phyloP scores from a whole-genome alignment of 495 filamentous ascomycete genomes.

The Emericellopsis terricola region DNA sequence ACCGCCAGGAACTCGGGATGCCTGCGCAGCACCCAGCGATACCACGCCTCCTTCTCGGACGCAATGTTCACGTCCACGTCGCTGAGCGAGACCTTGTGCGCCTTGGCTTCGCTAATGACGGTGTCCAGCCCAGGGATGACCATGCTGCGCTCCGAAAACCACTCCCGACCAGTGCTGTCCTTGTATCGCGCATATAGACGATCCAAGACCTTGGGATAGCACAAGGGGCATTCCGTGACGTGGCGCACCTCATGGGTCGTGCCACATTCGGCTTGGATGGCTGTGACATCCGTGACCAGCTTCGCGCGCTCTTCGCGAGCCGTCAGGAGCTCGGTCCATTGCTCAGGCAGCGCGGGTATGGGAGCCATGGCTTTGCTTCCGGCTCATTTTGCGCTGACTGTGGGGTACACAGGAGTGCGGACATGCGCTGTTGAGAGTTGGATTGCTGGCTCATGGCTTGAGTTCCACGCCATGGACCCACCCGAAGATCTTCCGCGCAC shows the following conservation, averaged over 20 bases:
- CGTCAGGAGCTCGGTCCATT: constrained; percentile 16
- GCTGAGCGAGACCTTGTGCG: constrained; percentile 15
- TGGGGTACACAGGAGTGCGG: too few relatives aligned
- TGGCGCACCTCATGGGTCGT: constrained; percentile 10
- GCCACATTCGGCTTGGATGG: constrained; percentile 8
- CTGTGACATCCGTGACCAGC: constrained; percentile 11
- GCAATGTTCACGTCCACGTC: constrained; percentile 20
- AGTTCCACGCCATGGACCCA: not conserved
- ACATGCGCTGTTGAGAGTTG: too few relatives aligned
- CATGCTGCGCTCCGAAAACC: constrained; percentile 19
- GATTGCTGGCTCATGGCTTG: too few relatives aligned
- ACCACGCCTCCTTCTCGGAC: constrained; percentile 24
- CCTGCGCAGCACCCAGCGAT: constrained; percentile 11
- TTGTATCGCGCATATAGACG: constrained; percentile 8
- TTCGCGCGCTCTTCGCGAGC: constrained; percentile 10
- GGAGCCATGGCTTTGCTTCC: not conserved
- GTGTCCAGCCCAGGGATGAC: constrained; percentile 22
- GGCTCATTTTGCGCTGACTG: not conserved
- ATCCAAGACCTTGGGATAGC: constrained; percentile 18
- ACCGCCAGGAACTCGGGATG: constrained; percentile 1
- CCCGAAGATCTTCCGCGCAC: not conserved
- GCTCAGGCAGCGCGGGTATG: constrained; percentile 5
- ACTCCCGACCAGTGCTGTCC: constrained; percentile 12
- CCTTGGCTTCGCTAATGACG: constrained; percentile 18
- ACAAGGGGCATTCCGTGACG: constrained; percentile 13